These are phyloP conservation scores for Epichloe baconii DNA, from an alignment of 2,329 filamentous ascomycete species.

Conservation along the genomic window DNA sequence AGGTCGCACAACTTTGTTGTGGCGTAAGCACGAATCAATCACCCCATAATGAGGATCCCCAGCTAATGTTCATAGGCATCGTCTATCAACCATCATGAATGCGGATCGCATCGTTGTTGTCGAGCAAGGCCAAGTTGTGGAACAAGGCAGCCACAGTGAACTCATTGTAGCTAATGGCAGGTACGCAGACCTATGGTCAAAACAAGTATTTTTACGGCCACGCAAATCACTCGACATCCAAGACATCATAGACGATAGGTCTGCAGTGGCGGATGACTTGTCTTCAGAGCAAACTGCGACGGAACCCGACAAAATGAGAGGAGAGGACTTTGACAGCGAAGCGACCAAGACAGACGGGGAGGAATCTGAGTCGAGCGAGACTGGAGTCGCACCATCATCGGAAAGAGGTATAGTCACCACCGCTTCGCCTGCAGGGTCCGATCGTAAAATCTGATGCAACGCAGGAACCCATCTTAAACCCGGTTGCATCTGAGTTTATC, in stretches of 20 bases:
- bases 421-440: constrained; percentile 7
- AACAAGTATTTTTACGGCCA: constrained; percentile 42
- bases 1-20: constrained; percentile 53
- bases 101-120: constrained; percentile 56
- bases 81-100: constrained; percentile 58
- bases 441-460: constrained; percentile 27
- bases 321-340: constrained; percentile 13
- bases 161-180: constrained; percentile 44
- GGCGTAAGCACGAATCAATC: constrained; percentile 30
- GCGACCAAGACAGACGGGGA: constrained; percentile 9
- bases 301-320: constrained; percentile 18
- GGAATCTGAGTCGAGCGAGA: constrained; percentile 14
- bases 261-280: constrained; percentile 23
- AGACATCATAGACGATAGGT: constrained; percentile 7
- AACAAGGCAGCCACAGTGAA: constrained; percentile 48
- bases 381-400: constrained; percentile 23
- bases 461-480: constrained; percentile 42
- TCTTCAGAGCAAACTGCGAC: constrained; percentile 22
- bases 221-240: constrained; percentile 21
- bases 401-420: constrained; percentile 33
- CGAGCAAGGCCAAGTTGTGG: constrained; percentile 47
- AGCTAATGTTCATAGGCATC: constrained; percentile 34
- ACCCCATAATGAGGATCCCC: too few species aligned
- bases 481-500: constrained; percentile 41
- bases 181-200: constrained; percentile 53